Evolutionary conservation across 495 filamentous ascomycete genomes (phyloP).

Genomic region (Penicillium fimorum): DNA sequence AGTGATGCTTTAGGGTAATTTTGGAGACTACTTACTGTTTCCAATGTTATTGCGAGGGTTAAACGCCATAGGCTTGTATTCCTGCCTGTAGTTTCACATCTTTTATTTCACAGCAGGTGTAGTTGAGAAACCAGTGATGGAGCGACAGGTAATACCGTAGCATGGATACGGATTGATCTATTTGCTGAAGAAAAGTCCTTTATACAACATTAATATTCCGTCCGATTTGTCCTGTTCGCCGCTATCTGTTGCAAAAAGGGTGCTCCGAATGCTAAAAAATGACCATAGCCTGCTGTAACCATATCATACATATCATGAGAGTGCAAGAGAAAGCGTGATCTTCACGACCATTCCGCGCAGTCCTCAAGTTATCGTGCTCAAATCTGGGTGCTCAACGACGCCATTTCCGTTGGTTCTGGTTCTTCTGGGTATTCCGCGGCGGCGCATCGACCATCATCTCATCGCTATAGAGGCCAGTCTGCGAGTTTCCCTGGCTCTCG

Average conservation of each 20-base stretch:
- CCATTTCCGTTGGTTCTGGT: conserved; percentile 24
- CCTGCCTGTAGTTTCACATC: background rate
- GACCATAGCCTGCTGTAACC: conserved; percentile 1
- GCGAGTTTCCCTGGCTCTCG: conserved; percentile 8
- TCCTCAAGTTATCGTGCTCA: background rate
- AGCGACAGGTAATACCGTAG: background rate
- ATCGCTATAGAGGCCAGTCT: conserved; percentile 40
- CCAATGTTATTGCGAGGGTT: background rate
- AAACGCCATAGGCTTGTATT: background rate
- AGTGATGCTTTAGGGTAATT: background rate
- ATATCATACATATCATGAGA: conserved; percentile 7
- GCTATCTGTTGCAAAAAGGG: background rate
- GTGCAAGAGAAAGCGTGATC: background rate
- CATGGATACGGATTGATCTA: background rate
- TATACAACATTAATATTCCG: background rate
- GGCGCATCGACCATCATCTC: conserved; percentile 46
- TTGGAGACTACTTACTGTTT: background rate
- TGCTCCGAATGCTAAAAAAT: conserved; percentile 1
- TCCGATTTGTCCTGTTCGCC: background rate
- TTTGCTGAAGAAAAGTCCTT: background rate
- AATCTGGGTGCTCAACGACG: conserved; percentile 18
- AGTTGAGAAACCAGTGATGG: background rate
- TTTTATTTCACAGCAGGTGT: background rate
- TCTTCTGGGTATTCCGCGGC: conserved; percentile 20
- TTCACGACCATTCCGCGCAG: background rate